Evolutionary conservation across 2,329 filamentous ascomycete species (phyloP).

Genomic region (Nakataea oryzae): DNA sequence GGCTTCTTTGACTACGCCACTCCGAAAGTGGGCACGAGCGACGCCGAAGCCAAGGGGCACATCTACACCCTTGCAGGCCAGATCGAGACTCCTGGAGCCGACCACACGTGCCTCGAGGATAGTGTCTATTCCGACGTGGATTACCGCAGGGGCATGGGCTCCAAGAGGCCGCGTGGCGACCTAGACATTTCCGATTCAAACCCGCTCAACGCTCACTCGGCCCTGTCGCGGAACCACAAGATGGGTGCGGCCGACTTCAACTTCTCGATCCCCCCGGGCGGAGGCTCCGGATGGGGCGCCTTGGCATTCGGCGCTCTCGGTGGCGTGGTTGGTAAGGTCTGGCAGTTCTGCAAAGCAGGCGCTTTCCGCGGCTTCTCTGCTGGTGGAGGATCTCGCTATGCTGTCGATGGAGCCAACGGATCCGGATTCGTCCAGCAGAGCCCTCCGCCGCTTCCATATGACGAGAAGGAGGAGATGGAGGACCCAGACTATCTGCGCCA

Average conservation of each 20-base stretch:
- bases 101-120: slow-evolving; percentile 31
- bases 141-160: slow-evolving; percentile 41
- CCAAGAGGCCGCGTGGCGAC: slow-evolving; percentile 28
- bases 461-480: background rate
- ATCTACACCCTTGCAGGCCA: slow-evolving; percentile 43
- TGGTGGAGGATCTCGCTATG: slow-evolving; percentile 67
- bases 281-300: slow-evolving; percentile 39
- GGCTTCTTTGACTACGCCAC: slow-evolving; percentile 10
- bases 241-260: slow-evolving; percentile 4
- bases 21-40: background rate
- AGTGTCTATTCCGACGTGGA: slow-evolving; percentile 47
- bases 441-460: too few species aligned
- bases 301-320: slow-evolving; percentile 53
- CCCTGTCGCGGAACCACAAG: background rate
- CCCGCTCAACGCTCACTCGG: background rate
- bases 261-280: slow-evolving; percentile 8
- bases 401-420: background rate
- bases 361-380: slow-evolving; percentile 80
- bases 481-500: background rate
- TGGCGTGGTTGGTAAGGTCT: slow-evolving; percentile 65
- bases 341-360: slow-evolving; percentile 68
- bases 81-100: slow-evolving; percentile 35
- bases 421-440: background rate
- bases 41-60: slow-evolving; percentile 6
- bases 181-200: slow-evolving; percentile 14